These are phyloP conservation scores for Metschnikowia reukaufii DNA, from an alignment of 805 yeast species.

Conservation along the genomic window DNA sequence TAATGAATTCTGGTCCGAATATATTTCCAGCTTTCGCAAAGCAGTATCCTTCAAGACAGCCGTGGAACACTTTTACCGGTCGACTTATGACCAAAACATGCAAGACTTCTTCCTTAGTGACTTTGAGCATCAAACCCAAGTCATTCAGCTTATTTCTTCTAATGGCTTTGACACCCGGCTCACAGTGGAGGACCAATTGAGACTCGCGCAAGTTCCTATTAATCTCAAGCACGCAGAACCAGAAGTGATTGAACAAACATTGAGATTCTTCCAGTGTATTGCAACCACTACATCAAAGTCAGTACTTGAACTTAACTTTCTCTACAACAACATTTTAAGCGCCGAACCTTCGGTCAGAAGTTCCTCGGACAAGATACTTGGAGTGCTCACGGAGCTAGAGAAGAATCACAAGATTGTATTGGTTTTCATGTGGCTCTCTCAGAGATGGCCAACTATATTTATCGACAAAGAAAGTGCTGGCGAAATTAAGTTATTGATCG, in stretches of 20 bases:
- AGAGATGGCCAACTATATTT: conserved; percentile 80
- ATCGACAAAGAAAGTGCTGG: conserved; percentile 73
- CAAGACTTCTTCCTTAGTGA: conserved; percentile 39
- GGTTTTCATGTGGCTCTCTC: conserved; percentile 81
- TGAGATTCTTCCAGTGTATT: conserved; percentile 50
- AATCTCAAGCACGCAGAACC: conserved; percentile 32
- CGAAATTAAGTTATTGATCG: conserved; percentile 68
- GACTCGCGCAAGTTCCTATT: conserved; percentile 64
- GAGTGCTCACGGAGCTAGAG: conserved; percentile 46
- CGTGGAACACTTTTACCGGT: conserved; percentile 48
- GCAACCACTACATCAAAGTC: conserved; percentile 54
- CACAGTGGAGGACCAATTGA: conserved; percentile 56
- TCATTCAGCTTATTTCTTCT: conserved; percentile 46
- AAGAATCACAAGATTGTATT: conserved; percentile 64
- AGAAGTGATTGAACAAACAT: conserved; percentile 42
- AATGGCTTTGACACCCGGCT: conserved; percentile 24
- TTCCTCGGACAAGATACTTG: conserved; percentile 22
- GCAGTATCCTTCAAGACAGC: conserved; percentile 47
- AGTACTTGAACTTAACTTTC: conserved; percentile 50
- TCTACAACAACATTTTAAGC: conserved; percentile 27
- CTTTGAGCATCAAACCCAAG: conserved; percentile 36
- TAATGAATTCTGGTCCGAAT: conserved; percentile 62
- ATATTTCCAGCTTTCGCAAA: conserved; percentile 60
- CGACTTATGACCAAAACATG: conserved; percentile 25
- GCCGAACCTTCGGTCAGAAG: conserved; percentile 22